phyloP scores from a whole-genome alignment of 2,329 filamentous ascomycete genomes.

The Trichoderma arundinaceum region DNA sequence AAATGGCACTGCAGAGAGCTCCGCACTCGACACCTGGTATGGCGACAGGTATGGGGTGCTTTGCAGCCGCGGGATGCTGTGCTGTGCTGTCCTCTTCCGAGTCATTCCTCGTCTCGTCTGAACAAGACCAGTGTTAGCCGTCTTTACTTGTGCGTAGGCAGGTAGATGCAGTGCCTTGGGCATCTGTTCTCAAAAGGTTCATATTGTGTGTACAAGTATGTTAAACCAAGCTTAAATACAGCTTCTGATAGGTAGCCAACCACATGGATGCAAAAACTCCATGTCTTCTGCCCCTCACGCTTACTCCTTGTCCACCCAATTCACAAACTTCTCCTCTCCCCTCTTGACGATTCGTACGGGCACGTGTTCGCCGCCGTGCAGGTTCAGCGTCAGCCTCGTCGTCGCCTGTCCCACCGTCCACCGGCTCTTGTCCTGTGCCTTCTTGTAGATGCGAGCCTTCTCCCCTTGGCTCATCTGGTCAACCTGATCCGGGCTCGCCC shows the following conservation, averaged over 20 bases:
- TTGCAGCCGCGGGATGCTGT: no score
- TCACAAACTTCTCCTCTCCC: slow-evolving; percentile 71
- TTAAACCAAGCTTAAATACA: no score
- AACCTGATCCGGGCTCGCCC: slow-evolving; percentile 60
- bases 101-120: no score
- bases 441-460: slow-evolving; percentile 62
- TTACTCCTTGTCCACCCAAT: slow-evolving; percentile 40
- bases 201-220: not conserved
- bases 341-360: slow-evolving; percentile 71
- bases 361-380: slow-evolving; percentile 63
- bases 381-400: slow-evolving; percentile 73
- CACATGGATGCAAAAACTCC: no score
- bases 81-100: not conserved
- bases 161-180: no score
- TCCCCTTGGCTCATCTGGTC: slow-evolving; percentile 53
- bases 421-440: slow-evolving; percentile 62
- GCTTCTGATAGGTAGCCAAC: no score
- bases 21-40: slow-evolving; percentile 18
- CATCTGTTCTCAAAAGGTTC: no score
- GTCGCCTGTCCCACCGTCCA: slow-evolving; percentile 60
- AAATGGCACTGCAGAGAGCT: slow-evolving; percentile 17
- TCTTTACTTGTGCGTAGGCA: no score
- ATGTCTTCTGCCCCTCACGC: no score
- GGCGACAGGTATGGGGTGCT: not conserved
- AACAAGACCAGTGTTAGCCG: no score